Evolutionary conservation across 352 stramenopile species (phyloP), one percentile per base, ranked within the genome.

Genomic region (Globisporangium perplexum): DNA sequence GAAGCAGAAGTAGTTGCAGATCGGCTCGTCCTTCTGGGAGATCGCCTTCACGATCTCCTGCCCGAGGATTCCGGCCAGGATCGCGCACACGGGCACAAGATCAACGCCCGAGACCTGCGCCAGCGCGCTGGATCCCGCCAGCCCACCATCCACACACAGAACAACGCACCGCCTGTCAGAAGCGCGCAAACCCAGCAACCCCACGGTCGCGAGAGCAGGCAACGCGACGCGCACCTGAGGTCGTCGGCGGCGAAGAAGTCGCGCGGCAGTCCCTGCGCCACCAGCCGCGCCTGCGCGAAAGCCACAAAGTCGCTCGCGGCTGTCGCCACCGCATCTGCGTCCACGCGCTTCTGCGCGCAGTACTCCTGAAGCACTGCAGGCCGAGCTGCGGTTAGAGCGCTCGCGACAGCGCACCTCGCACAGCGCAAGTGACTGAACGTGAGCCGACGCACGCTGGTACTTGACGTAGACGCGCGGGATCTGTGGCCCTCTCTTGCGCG

Each of bases 21-120:
- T 92, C 8, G 96, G 96, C 65, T 97, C 88, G 68, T 97, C 96
- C 63, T 98, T 98, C 45, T 93, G 86, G 50, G 88, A 98, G 38
- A 99, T 92, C n/a, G 90, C 89, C 70, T 99, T 99, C 72, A 99
- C 96, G 38, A 99, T 77, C 80, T 99, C 97, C 65, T 99, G 97
- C 6, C 96, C 96, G 41, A 99, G 56, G 42, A 99, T 92, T 28
- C 97, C 96, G 20, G 96, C 97, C 43, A 99, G 66, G 28, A 99
- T 96, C 24, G 96, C 95, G 58, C 90, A 97, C 35, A 99, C 83
- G 1, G 96, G 94, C 48, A 88, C 88, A 24, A 98, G 56, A 44
- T 94, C 79, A 12, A 74, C 61, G 18, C 74, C 49, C 3, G 68
- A 62, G 43, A 83, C 69, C 14, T 62, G 51, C 7, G 71, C 61